Base-by-base conservation (phyloP, 768 basidiomycete genomes). In the Candolleomyces eurysporus region DNA sequence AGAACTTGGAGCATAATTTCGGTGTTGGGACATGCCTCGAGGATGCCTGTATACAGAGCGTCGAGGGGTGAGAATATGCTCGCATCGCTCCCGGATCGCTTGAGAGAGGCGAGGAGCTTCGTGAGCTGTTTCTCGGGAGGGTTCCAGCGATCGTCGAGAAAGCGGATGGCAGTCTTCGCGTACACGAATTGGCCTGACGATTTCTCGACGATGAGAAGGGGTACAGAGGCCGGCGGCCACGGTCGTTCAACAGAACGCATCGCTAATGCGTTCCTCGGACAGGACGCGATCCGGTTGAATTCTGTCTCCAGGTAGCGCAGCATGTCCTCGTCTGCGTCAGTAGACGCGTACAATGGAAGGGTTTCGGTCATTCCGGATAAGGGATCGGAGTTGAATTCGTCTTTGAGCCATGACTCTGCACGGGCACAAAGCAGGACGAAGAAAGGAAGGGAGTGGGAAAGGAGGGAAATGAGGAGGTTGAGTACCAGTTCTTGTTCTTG, bases 121-220 rank as follows among this genome's bases (percentile, higher is more conserved):
- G 31, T 19, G 30, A 53, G 52, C 30, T 36, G 52, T 21, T 53
- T 31, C 22, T 17, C 17, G 11, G 52, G 52, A 16, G 32, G n/a
- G 17, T 14, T 16, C 52, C 52, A 53, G 32, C 31, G 52, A 53
- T 65, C 62, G 13, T 59, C 67, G 45, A 72, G 57, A 57, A 65
- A 72, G 11, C 66, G 65, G 4, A 69, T 52, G 30, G 64, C 61
- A 7, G 67, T 67, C 0, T 68, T 63, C 4, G 64, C 67, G 39
- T 71, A 75, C 21, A 73, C 65, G 46, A 72, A 72, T 49, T 67
- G 65, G 5, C 71, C 68, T 3, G 66, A 66, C 1, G 72, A 65
- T 19, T 62, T 66, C 5, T 61, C 21, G 0, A 66, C 66, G 1
- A 73, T 61, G 1, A 19, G 32, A 9, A 64, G 39, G 7, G 69